A percentile compares a stretch with the other conserved stretches of the same genome.
phyloP scores from a whole-genome alignment of 1,139 yeast genomes.

The Saccharomycopsis phalli region DNA sequence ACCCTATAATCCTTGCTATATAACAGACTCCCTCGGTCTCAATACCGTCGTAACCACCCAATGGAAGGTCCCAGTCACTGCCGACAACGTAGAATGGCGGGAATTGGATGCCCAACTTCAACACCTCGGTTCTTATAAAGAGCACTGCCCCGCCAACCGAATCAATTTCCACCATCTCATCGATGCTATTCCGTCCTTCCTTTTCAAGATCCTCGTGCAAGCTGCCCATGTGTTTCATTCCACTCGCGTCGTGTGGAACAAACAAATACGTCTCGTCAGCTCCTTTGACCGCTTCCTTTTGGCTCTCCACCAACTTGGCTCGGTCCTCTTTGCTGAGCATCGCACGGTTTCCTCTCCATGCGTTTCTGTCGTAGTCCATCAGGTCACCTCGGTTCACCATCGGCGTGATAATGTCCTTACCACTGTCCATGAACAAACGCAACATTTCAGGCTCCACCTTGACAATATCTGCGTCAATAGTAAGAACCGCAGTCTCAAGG shows the following conservation, averaged over 20 bases:
- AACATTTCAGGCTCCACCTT: slow-evolving; percentile 29
- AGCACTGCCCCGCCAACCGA: slow-evolving; percentile 45
- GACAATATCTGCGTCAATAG: slow-evolving; percentile 38
- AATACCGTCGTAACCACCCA: slow-evolving; percentile 45
- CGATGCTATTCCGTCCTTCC: slow-evolving; percentile 21
- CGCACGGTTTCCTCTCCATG: slow-evolving; percentile 40
- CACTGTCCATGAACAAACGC: slow-evolving; percentile 29
- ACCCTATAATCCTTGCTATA: slow-evolving; percentile 36
- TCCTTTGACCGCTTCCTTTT: slow-evolving; percentile 25
- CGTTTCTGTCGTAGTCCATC: slow-evolving; percentile 36
- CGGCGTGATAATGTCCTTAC: slow-evolving; percentile 36
- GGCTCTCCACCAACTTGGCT: slow-evolving; percentile 20
- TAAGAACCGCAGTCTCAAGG: slow-evolving; percentile 34
- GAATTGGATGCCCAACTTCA: slow-evolving; percentile 38
- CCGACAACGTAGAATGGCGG: slow-evolving; percentile 41
- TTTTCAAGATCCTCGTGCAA: slow-evolving; percentile 23
- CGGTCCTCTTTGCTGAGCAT: slow-evolving; percentile 32
- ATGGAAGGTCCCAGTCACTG: slow-evolving; percentile 33
- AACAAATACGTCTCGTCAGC: slow-evolving; percentile 31
- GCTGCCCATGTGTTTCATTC: slow-evolving; percentile 30
- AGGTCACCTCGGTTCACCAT: slow-evolving; percentile 29
- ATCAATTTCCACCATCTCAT: slow-evolving; percentile 29
- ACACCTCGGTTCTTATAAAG: slow-evolving; percentile 34
- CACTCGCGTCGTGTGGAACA: slow-evolving; percentile 33
- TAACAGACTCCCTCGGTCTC: slow-evolving; percentile 47